Evolutionary conservation across 2,329 filamentous ascomycete species (phyloP), one percentile per base, ranked within the genome.

Genomic region (Diaporthe aspalathi): DNA sequence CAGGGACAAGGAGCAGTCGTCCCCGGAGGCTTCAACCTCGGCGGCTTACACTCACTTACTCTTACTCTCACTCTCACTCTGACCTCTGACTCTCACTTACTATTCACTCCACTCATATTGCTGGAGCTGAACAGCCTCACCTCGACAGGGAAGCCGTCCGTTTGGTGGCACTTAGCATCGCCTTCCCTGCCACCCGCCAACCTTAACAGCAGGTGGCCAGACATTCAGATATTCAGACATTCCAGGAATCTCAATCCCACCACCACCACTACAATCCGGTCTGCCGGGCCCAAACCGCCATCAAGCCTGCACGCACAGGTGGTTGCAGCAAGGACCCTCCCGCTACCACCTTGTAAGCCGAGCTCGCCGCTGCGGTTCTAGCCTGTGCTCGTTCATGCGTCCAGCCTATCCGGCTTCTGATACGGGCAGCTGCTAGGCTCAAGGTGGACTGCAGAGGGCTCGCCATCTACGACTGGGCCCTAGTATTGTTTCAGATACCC

Each of bases 401-500:
- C 22, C 56, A 45, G 7, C 27, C 27, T 29, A 22, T 5, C 32
- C 43, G 60, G 60, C 43, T 47, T 65, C 29, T 65, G 60, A 65
- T 65, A 65, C 60, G 60, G 60, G 29, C 29, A 65, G 29, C 60
- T 65, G 45, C 60, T 65, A 65, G 60, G 45, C 60, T 65, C n/a
- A 65, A 50, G 60, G 12, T 65, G 45, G 60, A 65, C 43, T 65
- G n/a, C 45, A 65, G 11, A 38, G 35, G 27, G 27, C 45, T 65
- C 8, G 16, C 60, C 29, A 38, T 65, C n/a, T 65, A 50, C 60
- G 29, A 50, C 60, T 50, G n/a, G 45, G 63, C 22, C 63, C 47
- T 67, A 67, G 63, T 50, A 60, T 63, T 70, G 70, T 70, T 57
- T 70, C 52, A 67, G 60, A 67, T 32, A 54, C 17, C 43, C 66